Evolutionary conservation across 1,284 basidiomycete species (phyloP).

Genomic region (Lentinula novae-zelandiae): DNA sequence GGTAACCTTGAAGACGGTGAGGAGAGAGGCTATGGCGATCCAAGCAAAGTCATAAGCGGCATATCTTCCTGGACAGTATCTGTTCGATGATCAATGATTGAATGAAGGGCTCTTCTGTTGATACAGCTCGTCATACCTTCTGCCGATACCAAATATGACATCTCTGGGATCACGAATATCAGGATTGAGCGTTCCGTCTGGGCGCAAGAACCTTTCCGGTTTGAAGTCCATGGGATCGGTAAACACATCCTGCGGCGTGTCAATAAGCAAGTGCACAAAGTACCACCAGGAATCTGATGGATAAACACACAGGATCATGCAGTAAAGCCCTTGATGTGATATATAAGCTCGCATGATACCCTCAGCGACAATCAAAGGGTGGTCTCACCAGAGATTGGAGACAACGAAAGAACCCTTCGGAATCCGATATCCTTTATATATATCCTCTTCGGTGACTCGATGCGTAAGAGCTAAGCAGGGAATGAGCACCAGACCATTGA

Average conservation of each 20-base stretch:
- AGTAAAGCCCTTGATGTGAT: background rate
- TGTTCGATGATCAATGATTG: background rate
- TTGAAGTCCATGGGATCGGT: background rate
- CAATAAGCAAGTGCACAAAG: background rate
- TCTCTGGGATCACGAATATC: background rate
- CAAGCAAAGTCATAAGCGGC: conserved; percentile 17
- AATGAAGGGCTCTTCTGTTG: background rate
- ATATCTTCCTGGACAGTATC: conserved; percentile 17
- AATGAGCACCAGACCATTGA: background rate
- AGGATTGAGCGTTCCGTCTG: background rate
- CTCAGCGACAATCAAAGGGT: background rate
- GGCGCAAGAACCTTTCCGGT: background rate
- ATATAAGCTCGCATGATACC: background rate
- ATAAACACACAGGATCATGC: background rate
- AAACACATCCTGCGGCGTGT: background rate
- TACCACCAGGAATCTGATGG: background rate
- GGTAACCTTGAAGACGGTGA: conserved; percentile 13
- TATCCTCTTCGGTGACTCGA: conserved; percentile 2
- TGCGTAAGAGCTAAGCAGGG: background rate
- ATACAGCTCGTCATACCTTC: background rate
- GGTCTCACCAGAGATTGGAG: conserved; percentile 3
- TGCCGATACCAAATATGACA: background rate
- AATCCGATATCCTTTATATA: conserved; percentile 8
- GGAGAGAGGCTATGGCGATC: conserved; percentile 18
- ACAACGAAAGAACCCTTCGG: conserved; percentile 4